phyloP scores from a whole-genome alignment of 2,329 filamentous ascomycete species.

The Cordyceps farinosa region DNA sequence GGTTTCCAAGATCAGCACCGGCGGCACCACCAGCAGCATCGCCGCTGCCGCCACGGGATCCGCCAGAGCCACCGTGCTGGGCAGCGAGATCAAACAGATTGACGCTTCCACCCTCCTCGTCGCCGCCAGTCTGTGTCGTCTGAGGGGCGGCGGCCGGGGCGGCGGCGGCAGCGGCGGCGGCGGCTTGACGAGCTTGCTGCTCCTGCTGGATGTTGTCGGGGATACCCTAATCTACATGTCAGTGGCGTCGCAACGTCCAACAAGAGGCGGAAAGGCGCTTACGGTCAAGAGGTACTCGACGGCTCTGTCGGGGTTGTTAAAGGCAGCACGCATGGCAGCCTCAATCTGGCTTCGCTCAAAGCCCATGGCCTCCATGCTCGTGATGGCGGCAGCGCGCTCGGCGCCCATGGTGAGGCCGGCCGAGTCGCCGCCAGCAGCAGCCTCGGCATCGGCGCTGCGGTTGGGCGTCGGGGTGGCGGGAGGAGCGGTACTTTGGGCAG shows the following conservation, averaged over 20 bases:
- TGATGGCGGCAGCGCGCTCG: slow-evolving; percentile 75
- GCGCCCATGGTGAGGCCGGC: slow-evolving; percentile 76
- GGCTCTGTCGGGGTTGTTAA: slow-evolving; percentile 93
- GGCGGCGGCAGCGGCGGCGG: slow-evolving; percentile 42
- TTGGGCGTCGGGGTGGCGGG: slow-evolving; percentile 46
- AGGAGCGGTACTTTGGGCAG: slow-evolving; percentile 46
- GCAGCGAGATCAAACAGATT: slow-evolving; percentile 94
- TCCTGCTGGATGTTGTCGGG: slow-evolving; percentile 78
- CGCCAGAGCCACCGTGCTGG: slow-evolving; percentile 55
- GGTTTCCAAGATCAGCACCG: slow-evolving; percentile 62
- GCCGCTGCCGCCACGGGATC: slow-evolving; percentile 39
- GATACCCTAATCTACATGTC: slow-evolving; percentile 63
- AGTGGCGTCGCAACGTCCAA: not conserved
- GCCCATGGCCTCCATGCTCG: slow-evolving; percentile 96
- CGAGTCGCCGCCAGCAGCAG: slow-evolving; percentile 45
- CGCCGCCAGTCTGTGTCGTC: slow-evolving; percentile 40
- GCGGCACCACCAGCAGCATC: slow-evolving; percentile 50
- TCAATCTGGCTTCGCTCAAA: slow-evolving; percentile 87
- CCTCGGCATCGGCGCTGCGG: slow-evolving; percentile 51
- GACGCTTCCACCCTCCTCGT: slow-evolving; percentile 64
- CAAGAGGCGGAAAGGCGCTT: slow-evolving; percentile 32
- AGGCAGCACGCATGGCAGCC: slow-evolving; percentile 91
- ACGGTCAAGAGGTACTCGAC: slow-evolving; percentile 93
- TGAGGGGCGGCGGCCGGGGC: slow-evolving; percentile 38
- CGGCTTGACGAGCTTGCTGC: slow-evolving; percentile 49